Evolutionary conservation across 2,329 filamentous ascomycete species (phyloP).

Genomic region (Myriosclerotinia curreyana): DNA sequence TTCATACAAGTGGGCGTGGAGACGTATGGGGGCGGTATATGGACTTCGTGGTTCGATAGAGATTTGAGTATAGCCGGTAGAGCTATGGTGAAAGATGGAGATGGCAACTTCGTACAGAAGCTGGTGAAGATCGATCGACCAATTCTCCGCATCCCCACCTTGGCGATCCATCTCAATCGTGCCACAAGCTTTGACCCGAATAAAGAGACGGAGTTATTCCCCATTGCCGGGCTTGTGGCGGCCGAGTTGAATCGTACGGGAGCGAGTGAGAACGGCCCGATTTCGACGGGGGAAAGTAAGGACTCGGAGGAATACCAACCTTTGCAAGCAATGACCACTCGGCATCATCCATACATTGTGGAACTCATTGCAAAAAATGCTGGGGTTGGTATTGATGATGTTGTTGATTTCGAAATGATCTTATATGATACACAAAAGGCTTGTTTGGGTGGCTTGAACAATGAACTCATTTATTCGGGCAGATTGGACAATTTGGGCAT

Average conservation of each 20-base stretch:
- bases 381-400: constrained; percentile 63
- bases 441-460: constrained; percentile 81
- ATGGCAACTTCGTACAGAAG: constrained; percentile 75
- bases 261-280: constrained; percentile 43
- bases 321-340: constrained; percentile 70
- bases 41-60: constrained; percentile 98
- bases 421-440: constrained; percentile 94
- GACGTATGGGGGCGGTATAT: constrained; percentile 93
- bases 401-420: constrained; percentile 94
- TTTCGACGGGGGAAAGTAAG: constrained; percentile 37
- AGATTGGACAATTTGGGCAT: constrained; percentile 94
- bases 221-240: constrained; percentile 82
- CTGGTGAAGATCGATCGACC: constrained; percentile 89
- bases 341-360: constrained; percentile 86
- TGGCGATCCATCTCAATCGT: constrained; percentile 91
- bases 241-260: constrained; percentile 81
- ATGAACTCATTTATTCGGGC: constrained; percentile 96
- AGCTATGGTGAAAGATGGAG: constrained; percentile 71
- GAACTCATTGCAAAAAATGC: constrained; percentile 80
- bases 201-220: constrained; percentile 94
- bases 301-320: constrained; percentile 60
- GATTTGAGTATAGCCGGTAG: constrained; percentile 88
- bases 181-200: constrained; percentile 86
- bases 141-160: constrained; percentile 84
- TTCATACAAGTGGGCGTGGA: constrained; percentile 95